Conservation (phyloP, 164 flowering plant species). For the Stephania japonica region DNA sequence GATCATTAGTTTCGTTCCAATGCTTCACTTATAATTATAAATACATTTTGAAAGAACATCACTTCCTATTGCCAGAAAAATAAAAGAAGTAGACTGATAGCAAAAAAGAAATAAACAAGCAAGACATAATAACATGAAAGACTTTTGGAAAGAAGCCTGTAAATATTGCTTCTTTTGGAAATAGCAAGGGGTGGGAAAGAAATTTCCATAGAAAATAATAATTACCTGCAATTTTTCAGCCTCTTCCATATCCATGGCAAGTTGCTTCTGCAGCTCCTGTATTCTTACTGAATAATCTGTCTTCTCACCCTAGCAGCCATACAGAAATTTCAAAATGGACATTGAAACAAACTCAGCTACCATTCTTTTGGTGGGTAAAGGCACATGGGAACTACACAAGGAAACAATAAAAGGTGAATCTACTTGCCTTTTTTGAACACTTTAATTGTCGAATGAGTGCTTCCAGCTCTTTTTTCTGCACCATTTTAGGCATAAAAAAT, state of each 20-base stretch:
- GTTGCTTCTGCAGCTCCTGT: conserved; percentile 92
- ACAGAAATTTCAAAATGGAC: conserved; percentile 1
- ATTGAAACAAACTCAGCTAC: neutral
- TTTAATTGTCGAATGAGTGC: conserved; percentile 66
- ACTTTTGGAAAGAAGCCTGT: neutral
- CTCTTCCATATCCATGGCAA: conserved; percentile 81
- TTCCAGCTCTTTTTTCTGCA: conserved; percentile 79
- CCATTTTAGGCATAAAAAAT: neutral
- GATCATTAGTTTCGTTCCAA: too few relatives aligned
- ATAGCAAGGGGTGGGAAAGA: neutral
- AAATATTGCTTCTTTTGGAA: neutral
- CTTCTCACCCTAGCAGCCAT: conserved; percentile 61
- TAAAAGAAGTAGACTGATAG: too few relatives aligned
- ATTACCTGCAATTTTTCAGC: conserved; percentile 74
- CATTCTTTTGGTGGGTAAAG: neutral
- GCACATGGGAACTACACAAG: neutral
- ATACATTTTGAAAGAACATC: neutral
- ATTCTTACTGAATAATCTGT: conserved; percentile 76
- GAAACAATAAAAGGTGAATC: neutral
- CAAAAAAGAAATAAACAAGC: neutral
- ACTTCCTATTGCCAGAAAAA: neutral
- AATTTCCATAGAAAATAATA: neutral
- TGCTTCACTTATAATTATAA: neutral
- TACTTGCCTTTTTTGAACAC: conserved; percentile 67
- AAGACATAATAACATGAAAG: neutral